phyloP scores from a whole-genome alignment of 441 rosid genomes.

The Monsonia emarginata region DNA sequence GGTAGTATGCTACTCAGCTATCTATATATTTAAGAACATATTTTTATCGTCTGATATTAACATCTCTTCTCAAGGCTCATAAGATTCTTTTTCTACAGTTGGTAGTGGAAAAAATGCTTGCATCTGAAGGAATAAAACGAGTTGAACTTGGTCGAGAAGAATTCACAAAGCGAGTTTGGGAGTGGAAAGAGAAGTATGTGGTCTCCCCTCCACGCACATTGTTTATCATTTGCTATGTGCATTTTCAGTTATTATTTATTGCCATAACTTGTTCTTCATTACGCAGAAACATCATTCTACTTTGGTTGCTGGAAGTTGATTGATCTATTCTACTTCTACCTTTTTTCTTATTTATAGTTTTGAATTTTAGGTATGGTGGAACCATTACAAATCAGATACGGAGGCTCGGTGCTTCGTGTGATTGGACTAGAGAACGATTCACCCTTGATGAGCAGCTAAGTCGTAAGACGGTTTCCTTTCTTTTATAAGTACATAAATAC shows the following conservation, averaged over 20 bases:
- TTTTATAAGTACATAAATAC: conserved; percentile 25
- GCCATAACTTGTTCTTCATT: not conserved
- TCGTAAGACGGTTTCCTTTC: conserved; percentile 72
- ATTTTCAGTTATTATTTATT: not conserved
- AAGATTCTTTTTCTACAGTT: conserved; percentile 38
- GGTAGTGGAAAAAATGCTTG: conserved; percentile 95
- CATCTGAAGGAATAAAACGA: conserved; percentile 83
- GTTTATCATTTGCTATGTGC: conserved; percentile 1
- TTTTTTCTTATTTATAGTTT: conserved; percentile 2
- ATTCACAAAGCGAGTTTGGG: conserved; percentile 87
- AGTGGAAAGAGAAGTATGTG: conserved; percentile 95
- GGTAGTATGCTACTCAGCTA: not conserved
- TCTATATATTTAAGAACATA: not conserved
- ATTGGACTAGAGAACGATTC: conserved; percentile 85
- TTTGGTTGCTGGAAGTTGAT: not conserved
- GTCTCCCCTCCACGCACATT: conserved; percentile 16
- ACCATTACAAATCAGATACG: conserved; percentile 85
- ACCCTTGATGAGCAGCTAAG: conserved; percentile 97
- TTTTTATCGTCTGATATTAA: not conserved
- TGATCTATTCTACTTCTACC: not conserved
- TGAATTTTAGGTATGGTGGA: conserved; percentile 71
- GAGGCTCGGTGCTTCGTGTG: conserved; percentile 97
- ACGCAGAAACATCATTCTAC: not conserved
- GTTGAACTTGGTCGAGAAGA: conserved; percentile 72
- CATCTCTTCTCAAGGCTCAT: conserved; percentile 19